Percentiles rank a stretch among this genome's conserved stretches.
Evolutionary conservation across 2,329 filamentous ascomycete genomes (phyloP).

Genomic region (Orbilia blumenaviensis): DNA sequence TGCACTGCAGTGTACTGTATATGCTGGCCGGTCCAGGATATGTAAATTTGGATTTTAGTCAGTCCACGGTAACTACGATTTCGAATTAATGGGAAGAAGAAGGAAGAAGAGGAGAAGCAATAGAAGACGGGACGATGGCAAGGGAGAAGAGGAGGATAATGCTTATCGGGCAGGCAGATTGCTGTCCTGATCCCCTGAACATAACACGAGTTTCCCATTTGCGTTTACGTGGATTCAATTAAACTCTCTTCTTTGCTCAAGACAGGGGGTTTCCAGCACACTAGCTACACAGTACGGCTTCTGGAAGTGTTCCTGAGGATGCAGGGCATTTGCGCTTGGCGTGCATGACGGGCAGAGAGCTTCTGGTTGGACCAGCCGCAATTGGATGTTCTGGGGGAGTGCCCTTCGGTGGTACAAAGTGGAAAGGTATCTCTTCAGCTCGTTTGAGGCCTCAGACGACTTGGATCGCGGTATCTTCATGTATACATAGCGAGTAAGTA

Average conservation of each 20-base stretch:
- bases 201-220: conserved; percentile 34
- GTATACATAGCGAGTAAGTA: no score
- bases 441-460: background rate
- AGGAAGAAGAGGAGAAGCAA: background rate
- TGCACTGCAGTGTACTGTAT: background rate
- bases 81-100: background rate
- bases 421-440: conserved; percentile 5
- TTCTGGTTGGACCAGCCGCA: conserved; percentile 34
- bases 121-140: conserved; percentile 4
- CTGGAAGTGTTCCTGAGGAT: conserved; percentile 40
- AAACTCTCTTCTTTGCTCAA: background rate
- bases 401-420: background rate
- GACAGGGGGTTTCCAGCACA: conserved; percentile 36
- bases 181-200: conserved; percentile 35
- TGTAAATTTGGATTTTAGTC: background rate
- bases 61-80: background rate
- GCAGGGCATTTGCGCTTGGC: conserved; percentile 28
- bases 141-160: background rate
- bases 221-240: conserved; percentile 36
- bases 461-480: background rate
- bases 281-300: no score
- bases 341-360: conserved; percentile 5
- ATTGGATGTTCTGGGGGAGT: conserved; percentile 8
- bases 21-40: background rate
- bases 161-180: conserved; percentile 31